These are phyloP conservation scores for Orbilia quercus DNA, from an alignment of 2,329 filamentous ascomycete species.

Conservation along the genomic window DNA sequence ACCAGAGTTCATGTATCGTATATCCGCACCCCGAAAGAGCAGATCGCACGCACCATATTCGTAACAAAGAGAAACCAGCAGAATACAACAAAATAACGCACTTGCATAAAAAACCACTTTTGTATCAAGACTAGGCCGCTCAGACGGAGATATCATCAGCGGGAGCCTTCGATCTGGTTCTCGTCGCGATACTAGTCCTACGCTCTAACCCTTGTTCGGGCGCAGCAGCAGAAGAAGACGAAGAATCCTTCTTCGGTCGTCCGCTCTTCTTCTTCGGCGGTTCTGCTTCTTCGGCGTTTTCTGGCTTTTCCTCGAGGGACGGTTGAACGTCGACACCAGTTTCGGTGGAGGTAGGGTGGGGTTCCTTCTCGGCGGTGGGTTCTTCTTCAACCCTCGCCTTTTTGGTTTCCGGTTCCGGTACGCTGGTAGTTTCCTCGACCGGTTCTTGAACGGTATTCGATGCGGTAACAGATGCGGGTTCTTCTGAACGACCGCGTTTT, in stretches of 20 bases:
- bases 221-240: neutral
- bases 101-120: too few relatives aligned
- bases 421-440: constrained; percentile 3
- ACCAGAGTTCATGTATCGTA: too few relatives aligned
- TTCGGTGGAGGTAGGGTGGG: constrained; percentile 1
- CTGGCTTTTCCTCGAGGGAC: constrained; percentile 8
- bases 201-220: constrained; percentile 11
- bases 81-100: neutral
- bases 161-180: constrained; percentile 41
- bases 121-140: neutral
- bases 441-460: neutral
- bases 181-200: constrained; percentile 34
- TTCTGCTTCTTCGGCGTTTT: constrained; percentile 7
- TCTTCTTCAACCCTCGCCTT: constrained; percentile 43
- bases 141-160: constrained; percentile 27
- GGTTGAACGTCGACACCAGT: neutral
- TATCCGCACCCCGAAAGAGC: constrained; percentile 6
- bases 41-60: neutral
- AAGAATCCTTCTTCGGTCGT: constrained; percentile 31
- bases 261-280: constrained; percentile 41
- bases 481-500: constrained; percentile 37
- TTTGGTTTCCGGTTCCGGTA: constrained; percentile 41
- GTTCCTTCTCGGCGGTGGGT: neutral
- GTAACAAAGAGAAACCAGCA: neutral
- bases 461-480: neutral